These are phyloP conservation scores for Pleurotus sapidus DNA, from an alignment of 768 basidiomycete genomes.

Conservation along the genomic window DNA sequence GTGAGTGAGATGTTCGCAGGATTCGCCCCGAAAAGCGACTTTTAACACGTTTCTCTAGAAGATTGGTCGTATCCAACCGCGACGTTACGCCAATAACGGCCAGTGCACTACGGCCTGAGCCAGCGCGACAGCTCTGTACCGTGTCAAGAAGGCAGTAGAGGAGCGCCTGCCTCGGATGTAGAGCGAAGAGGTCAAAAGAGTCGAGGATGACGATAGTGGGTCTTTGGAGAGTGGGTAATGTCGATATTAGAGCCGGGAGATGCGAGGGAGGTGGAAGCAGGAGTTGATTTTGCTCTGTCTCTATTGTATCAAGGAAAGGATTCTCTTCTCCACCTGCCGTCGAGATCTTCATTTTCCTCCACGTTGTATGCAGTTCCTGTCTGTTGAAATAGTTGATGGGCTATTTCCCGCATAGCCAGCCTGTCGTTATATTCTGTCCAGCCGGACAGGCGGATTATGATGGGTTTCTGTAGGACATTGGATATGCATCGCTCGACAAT, in stretches of 20 bases:
- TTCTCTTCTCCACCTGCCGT: conserved; percentile 33
- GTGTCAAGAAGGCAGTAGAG: conserved; percentile 96
- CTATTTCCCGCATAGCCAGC: conserved; percentile 90
- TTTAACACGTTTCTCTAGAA: conserved; percentile 95
- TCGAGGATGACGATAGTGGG: conserved; percentile 85
- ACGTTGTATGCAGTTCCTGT: conserved; percentile 59
- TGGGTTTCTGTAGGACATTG: conserved; percentile 45
- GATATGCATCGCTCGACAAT: conserved; percentile 58
- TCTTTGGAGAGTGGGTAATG: conserved; percentile 76
- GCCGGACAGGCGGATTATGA: conserved; percentile 82
- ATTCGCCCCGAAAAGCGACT: conserved; percentile 95
- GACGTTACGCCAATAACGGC: conserved; percentile 86
- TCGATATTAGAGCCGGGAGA: conserved; percentile 69
- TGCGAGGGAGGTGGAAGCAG: conserved; percentile 65
- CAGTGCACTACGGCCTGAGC: conserved; percentile 59
- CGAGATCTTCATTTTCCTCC: conserved; percentile 31
- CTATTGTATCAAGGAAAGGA: conserved; percentile 41
- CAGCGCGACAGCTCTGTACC: conserved; percentile 78
- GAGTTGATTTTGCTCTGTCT: conserved; percentile 17
- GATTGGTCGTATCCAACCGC: conserved; percentile 82
- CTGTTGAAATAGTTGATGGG: conserved; percentile 75
- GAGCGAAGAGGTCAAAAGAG: conserved; percentile 90
- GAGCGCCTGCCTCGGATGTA: conserved; percentile 88
- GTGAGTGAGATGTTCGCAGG: conserved; percentile 68
- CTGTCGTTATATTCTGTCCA: conserved; percentile 84